Conservation (phyloP, 1,284 basidiomycete genomes). For the Malassezia sympodialis region DNA sequence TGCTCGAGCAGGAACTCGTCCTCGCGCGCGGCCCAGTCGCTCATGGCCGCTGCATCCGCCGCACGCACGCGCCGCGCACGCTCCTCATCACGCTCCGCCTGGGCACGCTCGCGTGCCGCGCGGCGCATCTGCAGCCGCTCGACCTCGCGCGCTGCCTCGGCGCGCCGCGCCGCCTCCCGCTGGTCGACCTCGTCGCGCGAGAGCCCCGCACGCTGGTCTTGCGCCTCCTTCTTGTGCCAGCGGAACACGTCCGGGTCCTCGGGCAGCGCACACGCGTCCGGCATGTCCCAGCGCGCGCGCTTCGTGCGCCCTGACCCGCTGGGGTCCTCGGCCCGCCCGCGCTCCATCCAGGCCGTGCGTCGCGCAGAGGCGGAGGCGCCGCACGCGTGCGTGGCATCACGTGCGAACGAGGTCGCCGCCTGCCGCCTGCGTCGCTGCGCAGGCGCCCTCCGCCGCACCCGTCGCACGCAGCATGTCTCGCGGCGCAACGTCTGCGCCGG, state of each 20-base stretch:
- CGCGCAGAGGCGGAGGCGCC: neutral
- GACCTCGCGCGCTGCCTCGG: slow-evolving; percentile 78
- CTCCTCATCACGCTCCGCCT: slow-evolving; percentile 78
- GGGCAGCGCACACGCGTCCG: neutral
- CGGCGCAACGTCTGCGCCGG: neutral
- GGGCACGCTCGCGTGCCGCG: slow-evolving; percentile 82
- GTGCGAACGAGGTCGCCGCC: neutral
- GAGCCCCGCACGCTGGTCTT: slow-evolving; percentile 80
- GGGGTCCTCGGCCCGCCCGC: neutral
- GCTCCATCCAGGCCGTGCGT: neutral
- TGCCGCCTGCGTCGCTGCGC: neutral
- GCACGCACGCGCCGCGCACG: slow-evolving; percentile 74
- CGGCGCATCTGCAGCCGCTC: slow-evolving; percentile 79
- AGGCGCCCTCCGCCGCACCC: neutral
- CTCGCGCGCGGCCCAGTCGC: slow-evolving; percentile 93
- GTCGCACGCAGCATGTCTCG: slow-evolving; percentile 5
- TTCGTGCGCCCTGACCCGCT: neutral
- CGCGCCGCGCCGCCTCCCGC: slow-evolving; percentile 67
- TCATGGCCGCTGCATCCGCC: slow-evolving; percentile 90
- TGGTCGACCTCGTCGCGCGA: slow-evolving; percentile 67
- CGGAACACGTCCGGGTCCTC: slow-evolving; percentile 64
- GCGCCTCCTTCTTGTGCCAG: slow-evolving; percentile 97
- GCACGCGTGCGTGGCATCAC: neutral
- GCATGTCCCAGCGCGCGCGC: neutral
- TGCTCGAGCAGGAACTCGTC: slow-evolving; percentile 95